A percentile compares a stretch with the other conserved stretches of the same genome.
These are phyloP conservation scores for Trichoderma sp. DNA, from an alignment of 2,329 filamentous ascomycete genomes.

Conservation along the genomic window DNA sequence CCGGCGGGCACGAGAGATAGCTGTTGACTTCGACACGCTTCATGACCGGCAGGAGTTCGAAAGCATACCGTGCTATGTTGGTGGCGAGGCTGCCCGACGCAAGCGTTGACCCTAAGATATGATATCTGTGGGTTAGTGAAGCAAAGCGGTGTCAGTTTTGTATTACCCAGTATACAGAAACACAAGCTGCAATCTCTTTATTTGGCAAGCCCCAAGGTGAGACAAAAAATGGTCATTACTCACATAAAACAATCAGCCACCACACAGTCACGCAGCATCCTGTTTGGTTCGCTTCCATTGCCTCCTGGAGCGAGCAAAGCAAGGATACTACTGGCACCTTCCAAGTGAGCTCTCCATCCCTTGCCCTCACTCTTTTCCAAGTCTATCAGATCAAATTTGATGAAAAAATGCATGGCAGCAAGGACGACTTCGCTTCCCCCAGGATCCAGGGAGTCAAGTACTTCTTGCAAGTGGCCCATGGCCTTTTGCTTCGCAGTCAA, in stretches of 20 bases:
- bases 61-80: constrained; percentile 39
- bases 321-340: constrained; percentile 44
- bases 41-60: constrained; percentile 40
- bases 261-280: constrained; percentile 43
- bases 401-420: constrained; percentile 49
- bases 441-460: constrained; percentile 39
- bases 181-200: background rate
- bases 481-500: constrained; percentile 47
- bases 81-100: constrained; percentile 37
- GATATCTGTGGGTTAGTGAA: constrained; percentile 34
- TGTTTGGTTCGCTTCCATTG: constrained; percentile 30
- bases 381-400: constrained; percentile 52
- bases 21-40: constrained; percentile 42
- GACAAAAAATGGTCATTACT: constrained; percentile 23
- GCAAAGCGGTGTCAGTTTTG: constrained; percentile 10
- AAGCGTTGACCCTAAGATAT: constrained; percentile 40
- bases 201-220: background rate
- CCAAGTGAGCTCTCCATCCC: constrained; percentile 46
- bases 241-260: constrained; percentile 49
- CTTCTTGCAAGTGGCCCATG: constrained; percentile 41
- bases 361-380: constrained; percentile 40
- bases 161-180: background rate
- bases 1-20: constrained; percentile 42
- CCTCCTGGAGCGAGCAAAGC: constrained; percentile 30
- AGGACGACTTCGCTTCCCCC: constrained; percentile 46